Conservation (phyloP, 1,284 basidiomycete genomes). For the Naganishia sp. region DNA sequence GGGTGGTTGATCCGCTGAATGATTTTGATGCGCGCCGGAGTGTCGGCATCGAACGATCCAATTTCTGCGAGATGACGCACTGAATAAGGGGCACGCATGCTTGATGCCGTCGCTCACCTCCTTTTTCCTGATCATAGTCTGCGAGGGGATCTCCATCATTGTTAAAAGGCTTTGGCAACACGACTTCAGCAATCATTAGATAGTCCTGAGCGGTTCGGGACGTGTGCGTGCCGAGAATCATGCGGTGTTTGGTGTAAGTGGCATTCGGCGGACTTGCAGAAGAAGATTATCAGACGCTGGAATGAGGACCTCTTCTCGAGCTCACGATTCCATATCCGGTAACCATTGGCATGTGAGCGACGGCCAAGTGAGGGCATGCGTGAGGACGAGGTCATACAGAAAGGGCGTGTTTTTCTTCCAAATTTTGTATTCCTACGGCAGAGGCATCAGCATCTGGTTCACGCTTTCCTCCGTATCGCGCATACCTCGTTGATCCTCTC, state of each 20-base stretch:
- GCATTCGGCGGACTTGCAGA: conserved; percentile 68
- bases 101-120: conserved; percentile 54
- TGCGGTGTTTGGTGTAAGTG: conserved; percentile 86
- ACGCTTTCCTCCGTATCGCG: neutral
- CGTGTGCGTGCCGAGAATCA: conserved; percentile 96
- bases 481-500: conserved; percentile 88
- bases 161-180: conserved; percentile 75
- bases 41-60: conserved; percentile 77
- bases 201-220: conserved; percentile 93
- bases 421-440: conserved; percentile 58
- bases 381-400: conserved; percentile 95
- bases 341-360: conserved; percentile 99
- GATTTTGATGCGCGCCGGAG: conserved; percentile 77
- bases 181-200: conserved; percentile 91
- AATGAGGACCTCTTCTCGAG: conserved; percentile 32
- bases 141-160: conserved; percentile 53
- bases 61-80: conserved; percentile 61
- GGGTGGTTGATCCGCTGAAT: conserved; percentile 88
- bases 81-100: neutral
- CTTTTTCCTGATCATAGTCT: conserved; percentile 90
- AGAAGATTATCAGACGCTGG: conserved; percentile 27
- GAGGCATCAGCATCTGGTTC: neutral
- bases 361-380: conserved; percentile 98
- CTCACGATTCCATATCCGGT: conserved; percentile 90
- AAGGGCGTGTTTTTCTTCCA: conserved; percentile 95